Base-by-base conservation (phyloP, 1,284 basidiomycete species). In the Leccinum laetum region DNA sequence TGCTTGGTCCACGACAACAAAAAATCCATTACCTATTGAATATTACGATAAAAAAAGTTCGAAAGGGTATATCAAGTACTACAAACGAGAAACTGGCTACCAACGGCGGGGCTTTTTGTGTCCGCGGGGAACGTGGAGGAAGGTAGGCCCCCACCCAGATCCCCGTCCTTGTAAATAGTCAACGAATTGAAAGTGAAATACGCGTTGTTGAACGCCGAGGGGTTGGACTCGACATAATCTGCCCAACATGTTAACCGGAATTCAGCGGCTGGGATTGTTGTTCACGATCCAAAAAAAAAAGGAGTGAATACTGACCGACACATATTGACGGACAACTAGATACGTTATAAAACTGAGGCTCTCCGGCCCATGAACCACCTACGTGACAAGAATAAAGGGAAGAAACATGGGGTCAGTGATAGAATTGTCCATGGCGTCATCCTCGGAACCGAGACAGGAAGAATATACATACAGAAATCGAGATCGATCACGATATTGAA, bases 301-400 rank as follows among this genome's bases (percentile, higher is more conserved):
- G 57, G 13, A n/a, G 44, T 18, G 11, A 53, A 39, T 3, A 71
- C 79, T 73, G 32, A 78, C 80, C 72, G 4, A 68, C 61, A 49
- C 74, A 78, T n/a, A 67, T 75, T 6, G 71, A 73, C 1, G 79
- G 79, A 67, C 79, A 82, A 14, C 72, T 74, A 53, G 76, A 69
- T 1, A 29, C 69, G 65, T 1, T 58, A 49, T 7, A 58, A 4
- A 26, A 52, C 10, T 66, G 21, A 52, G 49, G 18, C 18, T 2
- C 69, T n/a, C 82, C 81, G 7, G 81, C 81, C 78, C 80, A 81
- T 35, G 79, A 71, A 16, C 81, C 81, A 61, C 81, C 80, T 79
- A 52, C 11, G 26, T 14, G n/a, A 8, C n/a, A 29, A 35, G 6
- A 58, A 18, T 26, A 37, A 52, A 0, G 21, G 13, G 4, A 26